Base-by-base conservation (phyloP, 768 basidiomycete species). In the Mycena haematopus region DNA sequence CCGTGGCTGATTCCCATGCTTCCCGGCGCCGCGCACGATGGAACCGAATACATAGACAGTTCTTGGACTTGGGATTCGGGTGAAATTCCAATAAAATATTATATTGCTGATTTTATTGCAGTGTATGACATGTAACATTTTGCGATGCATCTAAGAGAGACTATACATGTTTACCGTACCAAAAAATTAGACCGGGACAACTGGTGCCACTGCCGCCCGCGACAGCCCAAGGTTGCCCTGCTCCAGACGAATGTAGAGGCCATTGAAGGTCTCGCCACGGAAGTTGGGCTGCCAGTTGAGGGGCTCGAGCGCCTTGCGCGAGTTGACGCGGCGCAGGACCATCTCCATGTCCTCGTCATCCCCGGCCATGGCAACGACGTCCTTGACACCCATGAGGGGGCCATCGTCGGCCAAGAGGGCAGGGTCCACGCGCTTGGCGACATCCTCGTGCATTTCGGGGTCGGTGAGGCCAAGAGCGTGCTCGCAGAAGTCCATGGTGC, bases 201-300 rank as follows among this genome's bases (percentile, higher is more conserved):
- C 9, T 4, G 29, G 29, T 31, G 29, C 29, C 6, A 31, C 29
- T 9, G 4, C 29, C 29, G 29, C 29, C 9, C 29, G 4, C 29
- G 29, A 31, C n/a, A 71, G 51, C 17, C 70, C 70, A 25, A 71
- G 45, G 13, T 24, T 38, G n/a, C 70, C 70, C 13, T 62, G 49
- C 52, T 71, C 62, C 29, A 71, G 19, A 7, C 56, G 40, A 27
- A 71, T 68, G 8, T 52, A 24, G 6, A 67, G 38, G 1, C 69
- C 69, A 31, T 57, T 38, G 22, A 71, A 56, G 19, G 42, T 56
- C 45, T 68, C 69, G 0, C 56, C 52, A 2, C 58, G 58, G 51
- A 71, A 70, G 25, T 70, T 53, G 9, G 19, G 42, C 49, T 70
- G 27, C 65, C 67, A 67, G 61, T 71, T 35, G 40, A 60, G 47